phyloP scores from a whole-genome alignment of 2,329 filamentous ascomycete genomes.

The Beauveria sp. region DNA sequence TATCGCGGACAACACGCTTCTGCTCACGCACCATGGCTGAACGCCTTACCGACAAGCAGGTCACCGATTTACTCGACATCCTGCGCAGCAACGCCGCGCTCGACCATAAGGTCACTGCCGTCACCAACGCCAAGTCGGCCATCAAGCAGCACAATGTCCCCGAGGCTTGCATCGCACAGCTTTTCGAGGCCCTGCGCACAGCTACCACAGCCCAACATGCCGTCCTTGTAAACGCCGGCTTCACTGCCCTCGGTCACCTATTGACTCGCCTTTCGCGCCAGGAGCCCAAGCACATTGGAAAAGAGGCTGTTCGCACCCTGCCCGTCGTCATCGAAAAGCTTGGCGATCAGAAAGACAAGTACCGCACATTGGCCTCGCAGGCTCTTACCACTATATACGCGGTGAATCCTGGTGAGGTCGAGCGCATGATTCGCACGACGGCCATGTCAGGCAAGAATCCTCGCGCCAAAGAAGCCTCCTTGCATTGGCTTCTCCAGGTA shows the following conservation, averaged over 20 bases:
- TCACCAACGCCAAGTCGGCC: conserved; percentile 72
- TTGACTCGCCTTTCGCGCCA: conserved; percentile 81
- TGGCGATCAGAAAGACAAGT: conserved; percentile 81
- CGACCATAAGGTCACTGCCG: conserved; percentile 62
- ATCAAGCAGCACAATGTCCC: conserved; percentile 93
- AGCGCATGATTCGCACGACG: conserved; percentile 68
- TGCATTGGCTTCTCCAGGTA: conserved; percentile 80
- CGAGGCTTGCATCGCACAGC: conserved; percentile 58
- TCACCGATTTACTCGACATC: conserved; percentile 44
- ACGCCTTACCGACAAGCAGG: conserved; percentile 52
- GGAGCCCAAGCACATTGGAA: conserved; percentile 64
- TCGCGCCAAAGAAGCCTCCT: conserved; percentile 73
- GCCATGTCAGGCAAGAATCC: conserved; percentile 75
- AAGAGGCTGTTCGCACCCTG: conserved; percentile 64
- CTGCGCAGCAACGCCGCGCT: conserved; percentile 56
- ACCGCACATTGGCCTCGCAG: conserved; percentile 65
- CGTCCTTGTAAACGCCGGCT: conserved; percentile 71
- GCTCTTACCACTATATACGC: conserved; percentile 71
- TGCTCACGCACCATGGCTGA: conserved; percentile 38
- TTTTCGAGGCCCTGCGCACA: conserved; percentile 75
- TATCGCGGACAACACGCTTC: background rate
- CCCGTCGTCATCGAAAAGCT: conserved; percentile 75
- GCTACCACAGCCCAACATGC: conserved; percentile 72
- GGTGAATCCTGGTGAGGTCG: conserved; percentile 63
- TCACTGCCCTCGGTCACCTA: conserved; percentile 81